These are phyloP conservation scores for Fusarium buharicum DNA, from an alignment of 2,329 filamentous ascomycete species.

Conservation along the genomic window DNA sequence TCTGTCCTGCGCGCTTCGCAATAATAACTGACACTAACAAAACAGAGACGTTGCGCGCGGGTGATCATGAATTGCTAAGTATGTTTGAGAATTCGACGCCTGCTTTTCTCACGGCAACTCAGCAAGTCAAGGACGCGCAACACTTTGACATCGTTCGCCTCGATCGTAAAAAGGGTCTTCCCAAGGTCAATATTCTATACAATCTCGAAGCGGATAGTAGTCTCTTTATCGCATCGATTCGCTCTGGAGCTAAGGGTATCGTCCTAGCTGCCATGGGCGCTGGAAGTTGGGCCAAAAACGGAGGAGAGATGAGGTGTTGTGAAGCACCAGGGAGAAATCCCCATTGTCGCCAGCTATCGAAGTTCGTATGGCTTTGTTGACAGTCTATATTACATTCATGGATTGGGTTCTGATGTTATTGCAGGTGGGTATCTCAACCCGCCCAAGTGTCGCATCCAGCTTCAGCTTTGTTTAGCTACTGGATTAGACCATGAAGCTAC, in stretches of 20 bases:
- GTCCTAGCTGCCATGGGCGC: constrained; percentile 65
- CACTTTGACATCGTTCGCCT: constrained; percentile 52
- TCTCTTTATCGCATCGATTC: constrained; percentile 58
- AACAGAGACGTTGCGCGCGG: constrained; percentile 67
- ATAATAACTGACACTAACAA: constrained; percentile 70
- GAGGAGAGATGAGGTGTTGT: constrained; percentile 51
- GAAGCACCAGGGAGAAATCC: constrained; percentile 53
- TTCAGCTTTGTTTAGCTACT: constrained; percentile 52
- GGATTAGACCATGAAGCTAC: not conserved
- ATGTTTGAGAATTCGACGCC: constrained; percentile 65
- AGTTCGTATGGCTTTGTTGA: constrained; percentile 60
- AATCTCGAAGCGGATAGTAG: constrained; percentile 58
- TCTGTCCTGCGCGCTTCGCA: constrained; percentile 63
- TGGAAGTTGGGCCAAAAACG: constrained; percentile 56
- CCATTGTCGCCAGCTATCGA: constrained; percentile 60
- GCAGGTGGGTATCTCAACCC: constrained; percentile 63
- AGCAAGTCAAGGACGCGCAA: constrained; percentile 56
- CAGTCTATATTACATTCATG: constrained; percentile 22
- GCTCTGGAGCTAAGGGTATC: constrained; percentile 60
- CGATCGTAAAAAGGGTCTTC: constrained; percentile 49
- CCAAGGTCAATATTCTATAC: constrained; percentile 64
- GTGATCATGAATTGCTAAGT: constrained; percentile 66
- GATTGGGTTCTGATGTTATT: constrained; percentile 40
- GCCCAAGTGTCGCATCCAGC: constrained; percentile 62
- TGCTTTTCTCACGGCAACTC: constrained; percentile 65